Evolutionary conservation across 805 yeast genomes (phyloP).

Genomic region (Priceomyces castillae): DNA sequence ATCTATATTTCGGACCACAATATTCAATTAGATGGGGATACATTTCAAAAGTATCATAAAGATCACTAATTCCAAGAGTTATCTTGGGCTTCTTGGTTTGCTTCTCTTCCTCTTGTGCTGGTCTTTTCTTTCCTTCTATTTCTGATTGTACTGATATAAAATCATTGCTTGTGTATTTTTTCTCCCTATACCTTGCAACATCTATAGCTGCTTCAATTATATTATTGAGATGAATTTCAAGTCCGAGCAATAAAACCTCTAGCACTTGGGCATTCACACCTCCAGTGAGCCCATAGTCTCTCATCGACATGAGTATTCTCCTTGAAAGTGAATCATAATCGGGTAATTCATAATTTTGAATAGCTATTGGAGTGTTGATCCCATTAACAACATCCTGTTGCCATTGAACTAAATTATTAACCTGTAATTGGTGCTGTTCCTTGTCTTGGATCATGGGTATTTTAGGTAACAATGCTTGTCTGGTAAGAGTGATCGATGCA

Average conservation of each 20-base stretch:
- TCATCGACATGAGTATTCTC: conserved; percentile 74
- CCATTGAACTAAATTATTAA: conserved; percentile 68
- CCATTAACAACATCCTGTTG: conserved; percentile 90
- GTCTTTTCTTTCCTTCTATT: conserved; percentile 16
- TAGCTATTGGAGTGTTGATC: conserved; percentile 73
- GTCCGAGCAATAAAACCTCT: conserved; percentile 75
- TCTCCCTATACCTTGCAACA: conserved; percentile 59
- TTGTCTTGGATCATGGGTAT: conserved; percentile 69
- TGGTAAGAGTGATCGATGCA: conserved; percentile 64
- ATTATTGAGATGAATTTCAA: conserved; percentile 75
- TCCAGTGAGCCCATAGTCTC: conserved; percentile 88
- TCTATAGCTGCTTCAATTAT: conserved; percentile 74
- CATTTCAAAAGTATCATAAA: conserved; percentile 60
- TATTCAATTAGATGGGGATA: conserved; percentile 70
- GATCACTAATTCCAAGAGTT: conserved; percentile 62
- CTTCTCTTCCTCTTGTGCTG: conserved; percentile 14
- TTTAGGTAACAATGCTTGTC: conserved; percentile 76
- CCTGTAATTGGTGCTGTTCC: conserved; percentile 43
- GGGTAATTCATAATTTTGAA: conserved; percentile 79
- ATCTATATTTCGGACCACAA: conserved; percentile 54
- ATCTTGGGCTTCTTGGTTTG: conserved; percentile 6
- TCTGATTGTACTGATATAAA: conserved; percentile 20
- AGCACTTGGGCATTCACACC: conserved; percentile 72
- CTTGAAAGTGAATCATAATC: conserved; percentile 67
- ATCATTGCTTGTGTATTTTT: conserved; percentile 40